These are phyloP conservation scores for Periconia macrospinosa DNA, from an alignment of 2,329 filamentous ascomycete species.

Conservation along the genomic window DNA sequence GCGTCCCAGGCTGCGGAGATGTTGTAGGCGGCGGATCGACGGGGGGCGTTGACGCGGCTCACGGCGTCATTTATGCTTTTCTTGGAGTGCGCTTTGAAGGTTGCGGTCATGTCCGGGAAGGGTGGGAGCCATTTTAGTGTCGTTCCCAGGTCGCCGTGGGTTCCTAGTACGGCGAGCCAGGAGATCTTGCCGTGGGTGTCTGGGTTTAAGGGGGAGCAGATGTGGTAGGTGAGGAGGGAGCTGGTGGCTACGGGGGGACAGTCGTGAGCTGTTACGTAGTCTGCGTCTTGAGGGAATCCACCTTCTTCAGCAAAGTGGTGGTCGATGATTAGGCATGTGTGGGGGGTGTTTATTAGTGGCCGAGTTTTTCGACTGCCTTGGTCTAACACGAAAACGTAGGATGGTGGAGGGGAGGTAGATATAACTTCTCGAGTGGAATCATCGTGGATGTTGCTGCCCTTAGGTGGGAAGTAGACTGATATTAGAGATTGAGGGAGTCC, in stretches of 20 bases:
- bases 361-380: constrained; percentile 63
- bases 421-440: constrained; percentile 57
- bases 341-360: constrained; percentile 54
- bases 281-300: constrained; percentile 59
- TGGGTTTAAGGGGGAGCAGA: constrained; percentile 61
- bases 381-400: constrained; percentile 66
- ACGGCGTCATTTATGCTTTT: constrained; percentile 66
- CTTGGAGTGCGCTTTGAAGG: constrained; percentile 64
- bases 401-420: constrained; percentile 50
- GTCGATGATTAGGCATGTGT: constrained; percentile 64
- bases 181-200: constrained; percentile 54
- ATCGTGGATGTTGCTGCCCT: constrained; percentile 62
- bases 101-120: constrained; percentile 66
- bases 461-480: constrained; percentile 60
- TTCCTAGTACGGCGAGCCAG: constrained; percentile 67
- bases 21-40: constrained; percentile 63
- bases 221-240: constrained; percentile 64
- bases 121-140: constrained; percentile 66
- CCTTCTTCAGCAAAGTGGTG: constrained; percentile 62
- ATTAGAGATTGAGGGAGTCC: constrained; percentile 59
- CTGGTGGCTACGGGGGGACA: constrained; percentile 68
- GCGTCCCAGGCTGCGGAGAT: constrained; percentile 64
- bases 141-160: constrained; percentile 67
- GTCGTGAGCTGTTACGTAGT: constrained; percentile 64
- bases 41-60: constrained; percentile 65